Conservation (phyloP, 2,329 filamentous ascomycete genomes). For the Stagonosporopsis chrysanthemi region DNA sequence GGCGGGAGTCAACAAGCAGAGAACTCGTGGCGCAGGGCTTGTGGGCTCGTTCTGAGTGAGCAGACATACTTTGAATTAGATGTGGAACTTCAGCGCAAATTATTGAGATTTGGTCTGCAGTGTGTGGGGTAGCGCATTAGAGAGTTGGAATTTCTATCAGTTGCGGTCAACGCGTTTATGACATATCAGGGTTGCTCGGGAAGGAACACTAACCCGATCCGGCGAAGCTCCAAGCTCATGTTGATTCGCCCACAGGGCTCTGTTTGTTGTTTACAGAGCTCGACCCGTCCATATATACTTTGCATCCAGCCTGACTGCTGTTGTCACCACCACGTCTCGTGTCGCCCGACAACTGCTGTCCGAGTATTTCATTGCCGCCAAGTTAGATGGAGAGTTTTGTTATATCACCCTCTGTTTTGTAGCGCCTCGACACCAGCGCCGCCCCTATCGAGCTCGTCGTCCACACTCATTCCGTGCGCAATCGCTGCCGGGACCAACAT, state of each 20-base stretch:
- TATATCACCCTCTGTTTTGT: slow-evolving; percentile 47
- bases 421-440: slow-evolving; percentile 39
- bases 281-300: slow-evolving; percentile 36
- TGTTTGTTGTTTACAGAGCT: slow-evolving; percentile 28
- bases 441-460: slow-evolving; percentile 35
- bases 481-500: slow-evolving; percentile 17
- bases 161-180: slow-evolving; percentile 23
- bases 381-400: slow-evolving; percentile 53
- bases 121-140: slow-evolving; percentile 27
- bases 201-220: slow-evolving; percentile 9
- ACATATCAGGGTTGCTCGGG: slow-evolving; percentile 18
- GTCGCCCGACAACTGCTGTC: slow-evolving; percentile 36
- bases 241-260: slow-evolving; percentile 12
- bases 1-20: neutral
- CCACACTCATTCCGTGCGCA: slow-evolving; percentile 22
- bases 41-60: neutral
- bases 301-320: slow-evolving; percentile 30
- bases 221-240: slow-evolving; percentile 5
- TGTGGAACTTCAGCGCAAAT: neutral
- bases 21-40: neutral
- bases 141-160: slow-evolving; percentile 20
- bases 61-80: neutral
- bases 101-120: slow-evolving; percentile 2
- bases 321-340: slow-evolving; percentile 38
- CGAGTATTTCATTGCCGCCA: slow-evolving; percentile 50